Base-by-base conservation (phyloP, 345 rosid species). In the Moringa oleifera region DNA sequence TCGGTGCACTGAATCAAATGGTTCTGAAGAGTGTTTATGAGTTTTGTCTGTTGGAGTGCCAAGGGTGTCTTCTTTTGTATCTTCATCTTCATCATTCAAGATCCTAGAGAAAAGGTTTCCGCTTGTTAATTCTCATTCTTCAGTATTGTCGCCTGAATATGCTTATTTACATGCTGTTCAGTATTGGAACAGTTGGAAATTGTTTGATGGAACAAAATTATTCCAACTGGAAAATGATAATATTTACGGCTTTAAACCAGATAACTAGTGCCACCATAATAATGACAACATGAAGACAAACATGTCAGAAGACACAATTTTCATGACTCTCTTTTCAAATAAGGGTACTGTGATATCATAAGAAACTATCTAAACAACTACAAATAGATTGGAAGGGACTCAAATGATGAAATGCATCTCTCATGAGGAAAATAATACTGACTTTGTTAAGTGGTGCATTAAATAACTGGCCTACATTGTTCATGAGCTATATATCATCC, bases 31-130 rank as follows among this genome's bases (percentile, higher is more conserved):
- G 23, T 65, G 65, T 12, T 67, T 61, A 23, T 66, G 71, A 62
- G 75, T 68, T 73, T 81, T 85, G 61, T 72, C 80, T 17, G 83
- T 70, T 31, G 98, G 96, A 15, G 97, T 94, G 52, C 85, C 71
- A 23, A 67, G 79, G 33, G 71, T 63, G 45, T 50, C 85, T 68
- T 83, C 88, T 20, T 78, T 74, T 36, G 61, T 28, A 53, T 82
- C 79, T 66, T 83, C 95, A 17, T 78, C 79, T 54, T 77, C 83
- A 57, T 76, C 76, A 24, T 86, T 82, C 67, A 90, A 82, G 66
- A 83, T 79, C 96, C 97, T 88, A 66, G 36, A 68, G 12, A 41
- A 41, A 11, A 41, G 47, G 12, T 41, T 41, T 41, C 17, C 47
- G 5, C 6, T 41, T 16, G 12, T 41, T 41, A 7, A 41, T 41